These are phyloP conservation scores for Apiotrichum mycotoxinovorans DNA, from an alignment of 1,284 basidiomycete genomes.

Conservation along the genomic window DNA sequence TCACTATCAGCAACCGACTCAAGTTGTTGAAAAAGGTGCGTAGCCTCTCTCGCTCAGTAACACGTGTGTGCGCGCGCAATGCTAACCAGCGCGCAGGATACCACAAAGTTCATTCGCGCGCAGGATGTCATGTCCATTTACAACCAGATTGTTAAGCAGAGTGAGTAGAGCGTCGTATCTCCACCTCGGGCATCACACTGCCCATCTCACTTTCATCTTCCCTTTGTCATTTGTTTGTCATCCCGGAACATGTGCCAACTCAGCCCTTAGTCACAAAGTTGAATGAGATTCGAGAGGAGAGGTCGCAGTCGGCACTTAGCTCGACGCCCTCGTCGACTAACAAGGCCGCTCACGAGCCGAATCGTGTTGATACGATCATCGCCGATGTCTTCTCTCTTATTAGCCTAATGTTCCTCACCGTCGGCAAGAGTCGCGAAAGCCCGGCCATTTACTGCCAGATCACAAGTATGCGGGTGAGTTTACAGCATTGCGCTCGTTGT, in stretches of 20 bases:
- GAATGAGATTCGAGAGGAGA: slow-evolving; percentile 78
- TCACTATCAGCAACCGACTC: slow-evolving; percentile 83
- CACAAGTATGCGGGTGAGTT: slow-evolving; percentile 83
- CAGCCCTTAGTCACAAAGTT: slow-evolving; percentile 71
- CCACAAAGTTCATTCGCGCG: slow-evolving; percentile 77
- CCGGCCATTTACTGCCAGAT: slow-evolving; percentile 92
- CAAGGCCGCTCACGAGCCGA: slow-evolving; percentile 57
- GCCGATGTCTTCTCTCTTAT: slow-evolving; percentile 89
- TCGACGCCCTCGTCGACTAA: slow-evolving; percentile 1
- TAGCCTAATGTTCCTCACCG: slow-evolving; percentile 87
- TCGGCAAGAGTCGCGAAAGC: slow-evolving; percentile 86
- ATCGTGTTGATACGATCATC: slow-evolving; percentile 85
- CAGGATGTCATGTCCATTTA: slow-evolving; percentile 92
- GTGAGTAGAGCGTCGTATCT: slow-evolving; percentile 50
- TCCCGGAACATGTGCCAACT: no score
- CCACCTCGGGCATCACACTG: neutral
- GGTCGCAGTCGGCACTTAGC: slow-evolving; percentile 22
- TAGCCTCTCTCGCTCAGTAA: neutral
- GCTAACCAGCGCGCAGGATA: slow-evolving; percentile 57
- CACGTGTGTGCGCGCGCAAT: neutral
- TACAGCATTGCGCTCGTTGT: neutral
- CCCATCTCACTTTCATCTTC: neutral
- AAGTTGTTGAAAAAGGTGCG: slow-evolving; percentile 58
- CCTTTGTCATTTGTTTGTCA: no score
- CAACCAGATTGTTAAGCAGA: slow-evolving; percentile 90